phyloP scores from a whole-genome alignment of 1,284 basidiomycete species.

The Boletellus deceptivus region DNA sequence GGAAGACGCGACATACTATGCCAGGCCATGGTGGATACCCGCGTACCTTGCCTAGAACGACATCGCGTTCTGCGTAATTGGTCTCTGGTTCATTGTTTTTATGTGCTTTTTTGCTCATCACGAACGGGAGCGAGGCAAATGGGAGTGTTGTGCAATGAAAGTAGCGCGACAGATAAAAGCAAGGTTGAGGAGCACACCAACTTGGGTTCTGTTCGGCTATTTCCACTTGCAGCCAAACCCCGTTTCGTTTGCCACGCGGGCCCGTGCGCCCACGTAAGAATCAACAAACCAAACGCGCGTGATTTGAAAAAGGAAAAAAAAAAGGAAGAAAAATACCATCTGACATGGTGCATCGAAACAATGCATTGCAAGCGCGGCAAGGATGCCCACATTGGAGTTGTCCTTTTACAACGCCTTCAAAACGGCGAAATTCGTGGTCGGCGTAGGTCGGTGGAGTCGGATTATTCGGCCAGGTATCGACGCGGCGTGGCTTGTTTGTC shows the following conservation, averaged over 20 bases:
- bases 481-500: conserved; percentile 33
- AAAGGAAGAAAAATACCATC: conserved; percentile 19
- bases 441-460: conserved; percentile 3
- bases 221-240: conserved; percentile 38
- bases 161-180: conserved; percentile 38
- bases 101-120: conserved; percentile 59
- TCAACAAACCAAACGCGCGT: conserved; percentile 36
- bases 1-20: conserved; percentile 59
- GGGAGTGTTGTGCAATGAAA: conserved; percentile 20
- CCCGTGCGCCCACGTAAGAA: conserved; percentile 40
- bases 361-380: conserved; percentile 21
- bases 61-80: conserved; percentile 64
- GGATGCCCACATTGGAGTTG: conserved; percentile 17
- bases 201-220: conserved; percentile 40
- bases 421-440: conserved; percentile 5
- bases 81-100: conserved; percentile 47
- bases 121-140: conserved; percentile 14
- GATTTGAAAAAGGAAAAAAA: conserved; percentile 24
- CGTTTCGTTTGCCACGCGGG: conserved; percentile 40
- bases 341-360: conserved; percentile 29
- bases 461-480: conserved; percentile 12
- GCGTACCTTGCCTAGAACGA: conserved; percentile 90
- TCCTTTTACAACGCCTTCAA: conserved; percentile 15
- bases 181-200: conserved; percentile 41
- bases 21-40: conserved; percentile 94